Evolutionary conservation across 371 early-diverging fungal species (phyloP).

Genomic region (Choanephora cucurbitarum): DNA sequence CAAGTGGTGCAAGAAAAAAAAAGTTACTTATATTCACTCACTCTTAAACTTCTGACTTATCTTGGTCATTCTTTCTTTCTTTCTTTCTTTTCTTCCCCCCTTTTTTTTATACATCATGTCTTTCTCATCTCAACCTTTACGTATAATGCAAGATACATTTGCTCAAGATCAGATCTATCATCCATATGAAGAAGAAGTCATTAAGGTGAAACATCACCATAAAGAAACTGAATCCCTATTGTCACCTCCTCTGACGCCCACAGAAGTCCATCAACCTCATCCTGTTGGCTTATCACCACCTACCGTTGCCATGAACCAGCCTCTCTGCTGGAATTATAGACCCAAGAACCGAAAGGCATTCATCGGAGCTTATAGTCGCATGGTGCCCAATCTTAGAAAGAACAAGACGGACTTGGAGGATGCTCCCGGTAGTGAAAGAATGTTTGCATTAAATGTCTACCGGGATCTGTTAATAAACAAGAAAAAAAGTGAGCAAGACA

Average conservation of each 20-base stretch:
- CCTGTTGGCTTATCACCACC: background rate
- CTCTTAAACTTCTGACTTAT: conserved; percentile 3
- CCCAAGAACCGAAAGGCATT: conserved; percentile 21
- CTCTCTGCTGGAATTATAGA: conserved; percentile 4
- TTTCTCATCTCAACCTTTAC: conserved; percentile 10
- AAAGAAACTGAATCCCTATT: conserved; percentile 13
- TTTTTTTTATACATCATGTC: conserved; percentile 2
- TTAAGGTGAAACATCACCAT: conserved; percentile 11
- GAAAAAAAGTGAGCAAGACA: conserved; percentile 5
- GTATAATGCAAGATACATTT: conserved; percentile 22
- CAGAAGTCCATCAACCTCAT: conserved; percentile 13
- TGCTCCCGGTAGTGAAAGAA: too few relatives aligned
- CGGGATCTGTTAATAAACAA: conserved; percentile 13
- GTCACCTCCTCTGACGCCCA: conserved; percentile 38
- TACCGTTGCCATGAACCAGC: background rate
- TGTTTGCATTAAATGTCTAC: conserved; percentile 32
- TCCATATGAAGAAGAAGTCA: background rate
- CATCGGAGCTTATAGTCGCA: conserved; percentile 20
- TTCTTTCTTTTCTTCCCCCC: conserved; percentile 5
- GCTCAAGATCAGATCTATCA: conserved; percentile 5
- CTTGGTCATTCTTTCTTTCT: conserved; percentile 6
- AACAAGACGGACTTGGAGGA: too few relatives aligned
- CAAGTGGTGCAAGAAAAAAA: conserved; percentile 20
- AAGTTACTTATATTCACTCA: conserved; percentile 16
- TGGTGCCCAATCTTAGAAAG: conserved; percentile 22